Evolutionary conservation across 2,329 filamentous ascomycete genomes (phyloP).

Genomic region (Pleomassaria siparia): DNA sequence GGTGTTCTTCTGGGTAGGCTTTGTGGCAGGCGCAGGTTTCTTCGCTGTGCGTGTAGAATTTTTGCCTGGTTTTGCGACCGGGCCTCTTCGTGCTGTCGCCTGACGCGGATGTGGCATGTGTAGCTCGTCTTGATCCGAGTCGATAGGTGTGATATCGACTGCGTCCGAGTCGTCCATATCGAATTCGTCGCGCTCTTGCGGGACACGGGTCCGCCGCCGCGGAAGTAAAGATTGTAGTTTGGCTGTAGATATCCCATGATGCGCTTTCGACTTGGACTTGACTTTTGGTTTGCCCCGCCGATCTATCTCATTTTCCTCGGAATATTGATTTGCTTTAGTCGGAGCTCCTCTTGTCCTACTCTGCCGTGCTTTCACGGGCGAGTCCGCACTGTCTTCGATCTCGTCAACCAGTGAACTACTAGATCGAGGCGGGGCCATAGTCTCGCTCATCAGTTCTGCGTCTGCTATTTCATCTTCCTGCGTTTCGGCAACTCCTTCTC

Average conservation of each 20-base stretch:
- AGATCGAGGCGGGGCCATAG: constrained; percentile 48
- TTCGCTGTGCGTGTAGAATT: constrained; percentile 24
- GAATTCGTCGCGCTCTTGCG: constrained; percentile 39
- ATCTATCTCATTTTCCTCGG: constrained; percentile 17
- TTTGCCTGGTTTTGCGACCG: constrained; percentile 27
- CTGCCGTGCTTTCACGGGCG: constrained; percentile 17
- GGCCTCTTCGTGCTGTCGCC: constrained; percentile 17
- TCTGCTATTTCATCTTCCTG: constrained; percentile 25
- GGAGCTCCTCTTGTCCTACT: constrained; percentile 19
- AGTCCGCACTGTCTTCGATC: constrained; percentile 20
- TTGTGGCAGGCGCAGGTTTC: constrained; percentile 18
- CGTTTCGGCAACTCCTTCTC: constrained; percentile 22
- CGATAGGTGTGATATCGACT: constrained; percentile 21
- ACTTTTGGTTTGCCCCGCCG: constrained; percentile 20
- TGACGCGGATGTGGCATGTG: constrained; percentile 29
- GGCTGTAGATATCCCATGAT: constrained; percentile 44
- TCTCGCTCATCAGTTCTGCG: constrained; percentile 41
- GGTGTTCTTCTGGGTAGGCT: constrained; percentile 23
- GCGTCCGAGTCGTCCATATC: constrained; percentile 44
- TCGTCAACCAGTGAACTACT: constrained; percentile 39
- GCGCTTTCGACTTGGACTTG: constrained; percentile 24
- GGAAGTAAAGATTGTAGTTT: constrained; percentile 49
- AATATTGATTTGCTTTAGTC: constrained; percentile 25
- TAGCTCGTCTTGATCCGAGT: constrained; percentile 48
- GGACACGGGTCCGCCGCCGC: constrained; percentile 39